phyloP scores from a whole-genome alignment of 2,329 filamentous ascomycete genomes.

The Nakataea oryzae region DNA sequence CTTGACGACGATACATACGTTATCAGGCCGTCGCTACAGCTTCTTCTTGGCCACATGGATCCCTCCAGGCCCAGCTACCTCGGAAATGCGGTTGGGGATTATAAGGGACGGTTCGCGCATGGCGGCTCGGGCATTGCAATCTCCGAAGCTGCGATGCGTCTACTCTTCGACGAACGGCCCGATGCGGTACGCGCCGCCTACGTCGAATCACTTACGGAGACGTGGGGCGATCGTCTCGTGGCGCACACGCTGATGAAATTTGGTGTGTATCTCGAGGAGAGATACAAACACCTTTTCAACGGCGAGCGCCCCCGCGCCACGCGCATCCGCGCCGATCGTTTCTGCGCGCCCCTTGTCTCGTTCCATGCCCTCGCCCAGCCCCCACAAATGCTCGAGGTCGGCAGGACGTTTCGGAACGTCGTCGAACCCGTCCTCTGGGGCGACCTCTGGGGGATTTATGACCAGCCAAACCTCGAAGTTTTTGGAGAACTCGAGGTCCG shows the following conservation, averaged over 20 bases:
- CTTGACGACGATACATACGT: conserved; percentile 49
- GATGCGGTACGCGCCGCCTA: conserved; percentile 32
- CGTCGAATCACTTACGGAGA: conserved; percentile 36
- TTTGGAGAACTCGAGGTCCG: conserved; percentile 24
- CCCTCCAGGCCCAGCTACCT: conserved; percentile 35
- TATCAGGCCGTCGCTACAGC: conserved; percentile 34
- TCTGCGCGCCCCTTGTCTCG: conserved; percentile 43
- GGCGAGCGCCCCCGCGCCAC: conserved; percentile 39
- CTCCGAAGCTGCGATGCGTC: conserved; percentile 37
- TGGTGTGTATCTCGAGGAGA: conserved; percentile 44
- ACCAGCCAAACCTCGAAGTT: conserved; percentile 24
- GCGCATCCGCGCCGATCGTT: conserved; percentile 35
- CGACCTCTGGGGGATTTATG: conserved; percentile 39
- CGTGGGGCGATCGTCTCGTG: conserved; percentile 43
- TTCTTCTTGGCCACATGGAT: conserved; percentile 39
- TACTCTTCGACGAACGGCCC: conserved; percentile 29
- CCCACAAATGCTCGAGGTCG: conserved; percentile 33
- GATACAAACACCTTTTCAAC: conserved; percentile 43
- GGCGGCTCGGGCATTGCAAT: conserved; percentile 44
- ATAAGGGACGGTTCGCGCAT: conserved; percentile 43
- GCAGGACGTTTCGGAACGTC: conserved; percentile 26
- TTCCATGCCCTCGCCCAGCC: conserved; percentile 39
- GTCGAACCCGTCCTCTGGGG: conserved; percentile 35
- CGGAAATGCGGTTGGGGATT: conserved; percentile 47
- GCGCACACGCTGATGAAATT: conserved; percentile 41